Percentiles rank a stretch among this genome's conserved stretches.
Evolutionary conservation across 257 asterid species (phyloP).

Genomic region (Misopates orontium): DNA sequence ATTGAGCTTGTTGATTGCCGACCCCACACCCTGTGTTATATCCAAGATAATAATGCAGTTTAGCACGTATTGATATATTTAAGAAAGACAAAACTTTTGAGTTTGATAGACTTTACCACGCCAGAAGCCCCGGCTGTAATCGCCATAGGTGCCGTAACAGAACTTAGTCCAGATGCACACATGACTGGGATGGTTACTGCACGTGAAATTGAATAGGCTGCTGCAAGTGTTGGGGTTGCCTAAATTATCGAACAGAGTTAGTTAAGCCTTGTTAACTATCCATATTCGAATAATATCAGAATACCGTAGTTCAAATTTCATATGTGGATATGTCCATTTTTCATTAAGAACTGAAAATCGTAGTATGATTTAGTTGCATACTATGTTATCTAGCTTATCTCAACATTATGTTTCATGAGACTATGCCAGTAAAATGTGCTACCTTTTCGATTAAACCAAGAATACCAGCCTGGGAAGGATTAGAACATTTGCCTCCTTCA

Average conservation of each 20-base stretch:
- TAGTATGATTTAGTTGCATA: too few species aligned
- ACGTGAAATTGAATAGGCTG: conserved; percentile 82
- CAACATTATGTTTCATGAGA: too few species aligned
- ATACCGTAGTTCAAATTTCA: too few species aligned
- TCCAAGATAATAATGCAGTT: neutral
- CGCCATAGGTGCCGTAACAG: conserved; percentile 93
- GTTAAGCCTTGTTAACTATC: neutral
- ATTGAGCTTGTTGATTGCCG: conserved; percentile 88
- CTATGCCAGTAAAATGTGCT: neutral
- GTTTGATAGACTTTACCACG: conserved; percentile 50
- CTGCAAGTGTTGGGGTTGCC: conserved; percentile 92
- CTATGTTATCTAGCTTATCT: too few species aligned
- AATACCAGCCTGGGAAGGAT: conserved; percentile 74
- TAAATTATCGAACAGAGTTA: conserved; percentile 20
- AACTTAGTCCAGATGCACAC: conserved; percentile 89
- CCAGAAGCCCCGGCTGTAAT: conserved; percentile 92
- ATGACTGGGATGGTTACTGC: conserved; percentile 78
- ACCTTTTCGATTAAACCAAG: conserved; percentile 93
- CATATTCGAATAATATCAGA: neutral
- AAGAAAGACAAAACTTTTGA: neutral
- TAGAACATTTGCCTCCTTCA: conserved; percentile 82
- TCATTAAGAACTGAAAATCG: too few species aligned
- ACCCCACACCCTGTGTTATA: conserved; percentile 77
- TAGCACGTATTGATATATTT: too few species aligned
- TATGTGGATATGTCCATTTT: too few species aligned